Evolutionary conservation across 768 basidiomycete species (phyloP), one percentile per base, ranked within the genome.

Genomic region (Amanita phalloides): DNA sequence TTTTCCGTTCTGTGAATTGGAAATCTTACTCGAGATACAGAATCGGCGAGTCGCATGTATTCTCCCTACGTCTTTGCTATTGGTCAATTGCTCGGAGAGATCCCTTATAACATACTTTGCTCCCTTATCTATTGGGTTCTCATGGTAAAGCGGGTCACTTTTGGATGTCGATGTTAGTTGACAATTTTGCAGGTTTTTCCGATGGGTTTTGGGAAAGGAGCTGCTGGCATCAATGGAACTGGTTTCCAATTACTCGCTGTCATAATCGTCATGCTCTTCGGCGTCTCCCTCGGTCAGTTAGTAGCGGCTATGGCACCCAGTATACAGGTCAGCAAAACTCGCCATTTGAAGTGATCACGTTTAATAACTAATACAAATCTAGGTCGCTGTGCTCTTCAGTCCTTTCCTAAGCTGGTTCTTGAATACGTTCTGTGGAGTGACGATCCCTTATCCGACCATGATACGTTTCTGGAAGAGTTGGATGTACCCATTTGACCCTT

Each of bases 41-140:
- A 92, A 68, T 75, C 86, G 0, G 86, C 84, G 1, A 88, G 86
- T 67, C 79, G 86, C 54, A 92, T 93, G 60, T 93, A 93, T 66
- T 86, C 84, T 0, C 83, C 88, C 0, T 82, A 82, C 52, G 87
- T 90, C 21, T 94, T 94, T 62, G 86, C 90, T 30, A 75, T 89
- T 32, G 81, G 83, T 2, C 91, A 93, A 61, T 71, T 93, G 21
- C 61, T 88, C 13, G 83, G 89, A 41, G 90, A 95, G 65, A 75
- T 87, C 50, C 91, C 90, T 0, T 87, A 84, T 64, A 82, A 77
- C 45, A 62, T 86, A 28, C 60, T 87, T 13, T 90, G 87, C 57
- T 83, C 76, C 9, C 60, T 79, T 46, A 72, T 82, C 0, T 93
- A 91, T 67, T 94, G 84, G 86, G 74, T 74, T 21, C 64, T 86